phyloP scores from a whole-genome alignment of 192 early-diverging fungal species.

The Dimargaris xerosporica region DNA sequence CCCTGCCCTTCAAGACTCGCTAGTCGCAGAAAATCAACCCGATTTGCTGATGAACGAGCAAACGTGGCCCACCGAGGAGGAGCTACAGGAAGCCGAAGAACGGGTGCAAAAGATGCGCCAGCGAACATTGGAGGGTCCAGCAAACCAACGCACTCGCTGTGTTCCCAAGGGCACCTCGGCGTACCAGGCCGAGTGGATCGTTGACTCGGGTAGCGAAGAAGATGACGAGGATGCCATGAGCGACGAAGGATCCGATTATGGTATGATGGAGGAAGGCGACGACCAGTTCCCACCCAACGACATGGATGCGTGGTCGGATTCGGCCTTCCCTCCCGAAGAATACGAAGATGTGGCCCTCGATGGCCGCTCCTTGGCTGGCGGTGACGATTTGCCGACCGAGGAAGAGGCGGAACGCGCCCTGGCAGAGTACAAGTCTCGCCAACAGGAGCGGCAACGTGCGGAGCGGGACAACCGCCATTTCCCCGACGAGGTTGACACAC shows the following conservation, averaged over 20 bases:
- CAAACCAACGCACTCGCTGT: conserved; percentile 27
- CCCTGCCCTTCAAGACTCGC: conserved; percentile 54
- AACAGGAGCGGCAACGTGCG: conserved; percentile 32
- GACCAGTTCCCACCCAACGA: conserved; percentile 15
- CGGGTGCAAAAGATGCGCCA: conserved; percentile 15
- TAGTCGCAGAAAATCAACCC: conserved; percentile 75
- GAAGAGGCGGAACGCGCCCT: conserved; percentile 27
- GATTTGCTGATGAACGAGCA: conserved; percentile 87
- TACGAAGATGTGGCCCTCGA: conserved; percentile 27
- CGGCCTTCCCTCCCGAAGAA: conserved; percentile 25
- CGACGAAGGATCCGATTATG: conserved; percentile 30
- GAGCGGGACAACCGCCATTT: conserved; percentile 66
- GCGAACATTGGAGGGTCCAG: too few relatives aligned
- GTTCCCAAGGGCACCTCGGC: conserved; percentile 92
- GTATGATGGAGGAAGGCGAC: conserved; percentile 27
- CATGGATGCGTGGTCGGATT: conserved; percentile 14
- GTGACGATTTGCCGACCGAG: conserved; percentile 10
- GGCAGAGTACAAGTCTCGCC: conserved; percentile 36
- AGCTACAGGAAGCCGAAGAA: conserved; percentile 62
- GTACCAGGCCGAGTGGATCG: conserved; percentile 97
- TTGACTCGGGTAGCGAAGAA: conserved; percentile 61
- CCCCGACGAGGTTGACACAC: conserved; percentile 96
- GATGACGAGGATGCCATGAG: conserved; percentile 33
- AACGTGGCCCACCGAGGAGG: conserved; percentile 97
- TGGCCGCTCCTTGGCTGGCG: background rate